These are phyloP conservation scores for Aspergillus udagawae DNA, from an alignment of 2,329 filamentous ascomycete genomes.

Conservation along the genomic window DNA sequence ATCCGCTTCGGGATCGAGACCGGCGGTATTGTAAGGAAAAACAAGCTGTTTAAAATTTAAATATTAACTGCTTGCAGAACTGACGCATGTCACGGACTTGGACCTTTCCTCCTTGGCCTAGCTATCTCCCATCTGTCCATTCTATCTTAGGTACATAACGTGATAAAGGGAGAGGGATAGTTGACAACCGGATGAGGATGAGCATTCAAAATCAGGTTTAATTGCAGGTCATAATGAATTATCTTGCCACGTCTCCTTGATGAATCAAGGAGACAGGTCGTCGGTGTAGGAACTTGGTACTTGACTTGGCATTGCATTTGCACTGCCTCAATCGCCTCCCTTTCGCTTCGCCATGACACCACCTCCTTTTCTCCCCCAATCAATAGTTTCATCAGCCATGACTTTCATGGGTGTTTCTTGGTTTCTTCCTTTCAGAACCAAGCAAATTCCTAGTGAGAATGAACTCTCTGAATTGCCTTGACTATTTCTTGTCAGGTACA, in stretches of 20 bases:
- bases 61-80: background rate
- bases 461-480: background rate
- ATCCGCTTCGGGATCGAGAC: background rate
- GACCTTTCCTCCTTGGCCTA: background rate
- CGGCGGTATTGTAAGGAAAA: background rate
- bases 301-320: conserved; percentile 15
- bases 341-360: background rate
- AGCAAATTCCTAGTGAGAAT: background rate
- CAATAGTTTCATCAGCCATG: background rate
- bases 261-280: background rate
- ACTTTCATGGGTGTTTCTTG: too few species aligned
- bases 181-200: background rate
- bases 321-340: conserved; percentile 27
- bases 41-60: background rate
- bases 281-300: background rate
- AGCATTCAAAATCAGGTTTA: background rate
- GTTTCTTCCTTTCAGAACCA: too few species aligned
- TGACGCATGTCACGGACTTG: background rate
- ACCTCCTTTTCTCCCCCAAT: background rate
- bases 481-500: background rate
- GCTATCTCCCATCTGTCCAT: background rate
- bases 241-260: background rate
- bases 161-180: background rate
- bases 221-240: background rate
- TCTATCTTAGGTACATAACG: too few species aligned